A percentile compares a stretch with the other conserved stretches of the same genome.
These are phyloP conservation scores for Urochloa ruziziensis DNA, from an alignment of 176 grass and related monocot species.

Conservation along the genomic window DNA sequence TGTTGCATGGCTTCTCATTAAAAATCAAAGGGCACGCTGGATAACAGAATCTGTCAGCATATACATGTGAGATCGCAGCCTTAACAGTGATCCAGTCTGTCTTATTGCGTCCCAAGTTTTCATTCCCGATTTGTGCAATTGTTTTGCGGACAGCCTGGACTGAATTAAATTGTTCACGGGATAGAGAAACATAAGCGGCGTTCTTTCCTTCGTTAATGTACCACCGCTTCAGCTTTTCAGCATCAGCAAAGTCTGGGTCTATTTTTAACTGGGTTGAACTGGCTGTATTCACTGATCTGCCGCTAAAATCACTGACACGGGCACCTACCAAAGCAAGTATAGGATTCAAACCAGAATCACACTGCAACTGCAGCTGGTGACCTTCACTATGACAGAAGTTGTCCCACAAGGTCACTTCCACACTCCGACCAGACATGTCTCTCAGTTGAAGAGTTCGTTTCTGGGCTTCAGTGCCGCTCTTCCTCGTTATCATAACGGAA, in stretches of 20 bases:
- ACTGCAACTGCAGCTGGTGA: conserved; percentile 55
- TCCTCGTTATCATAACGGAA: conserved; percentile 50
- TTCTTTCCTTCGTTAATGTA: conserved; percentile 72
- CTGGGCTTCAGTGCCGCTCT: conserved; percentile 56
- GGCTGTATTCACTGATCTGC: conserved; percentile 56
- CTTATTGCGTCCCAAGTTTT: conserved; percentile 59
- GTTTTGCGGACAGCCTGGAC: conserved; percentile 61
- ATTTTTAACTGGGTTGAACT: conserved; percentile 52
- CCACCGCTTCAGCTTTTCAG: conserved; percentile 67
- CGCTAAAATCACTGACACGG: conserved; percentile 59
- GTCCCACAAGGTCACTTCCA: conserved; percentile 77
- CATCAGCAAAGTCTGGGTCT: conserved; percentile 67
- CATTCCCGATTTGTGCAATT: conserved; percentile 67
- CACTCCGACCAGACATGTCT: conserved; percentile 73
- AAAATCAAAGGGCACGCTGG: conserved; percentile 61
- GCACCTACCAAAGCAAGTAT: conserved; percentile 66
- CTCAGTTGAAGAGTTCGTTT: conserved; percentile 70
- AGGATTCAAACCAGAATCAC: conserved; percentile 68
- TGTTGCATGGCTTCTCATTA: conserved; percentile 59
- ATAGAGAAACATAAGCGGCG: conserved; percentile 52
- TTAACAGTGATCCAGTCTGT: conserved; percentile 74
- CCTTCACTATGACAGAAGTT: conserved; percentile 65
- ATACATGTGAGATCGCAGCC: conserved; percentile 44
- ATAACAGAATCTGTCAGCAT: conserved; percentile 53
- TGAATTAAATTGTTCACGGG: conserved; percentile 39